phyloP scores from a whole-genome alignment of 2,329 filamentous ascomycete species.

The Dactylellina cionopaga region DNA sequence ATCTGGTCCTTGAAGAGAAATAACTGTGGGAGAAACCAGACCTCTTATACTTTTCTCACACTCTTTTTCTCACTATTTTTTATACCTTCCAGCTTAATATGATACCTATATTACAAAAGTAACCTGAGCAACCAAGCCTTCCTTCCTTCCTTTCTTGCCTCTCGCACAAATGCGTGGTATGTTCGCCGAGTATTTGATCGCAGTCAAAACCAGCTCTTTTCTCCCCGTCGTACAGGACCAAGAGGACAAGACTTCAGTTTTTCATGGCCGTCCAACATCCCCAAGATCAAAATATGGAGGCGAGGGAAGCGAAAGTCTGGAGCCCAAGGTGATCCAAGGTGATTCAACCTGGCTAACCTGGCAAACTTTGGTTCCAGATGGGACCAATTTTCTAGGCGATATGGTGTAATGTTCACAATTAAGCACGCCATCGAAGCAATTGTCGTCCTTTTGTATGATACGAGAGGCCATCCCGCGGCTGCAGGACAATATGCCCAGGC shows the following conservation, averaged over 20 bases:
- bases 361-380: constrained; percentile 19
- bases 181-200: constrained; percentile 24
- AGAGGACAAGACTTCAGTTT: constrained; percentile 35
- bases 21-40: constrained; percentile 26
- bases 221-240: constrained; percentile 24
- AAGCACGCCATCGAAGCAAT: constrained; percentile 36
- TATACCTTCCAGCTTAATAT: too few relatives aligned
- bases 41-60: constrained; percentile 33
- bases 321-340: too few relatives aligned
- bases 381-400: constrained; percentile 27
- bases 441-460: constrained; percentile 18
- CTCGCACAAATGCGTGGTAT: background rate
- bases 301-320: background rate
- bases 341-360: too few relatives aligned
- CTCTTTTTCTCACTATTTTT: too few relatives aligned
- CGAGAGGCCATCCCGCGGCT: constrained; percentile 7
- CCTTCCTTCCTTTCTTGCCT: background rate
- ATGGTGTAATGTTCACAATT: constrained; percentile 30
- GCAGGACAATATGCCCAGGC: constrained; percentile 21
- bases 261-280: background rate
- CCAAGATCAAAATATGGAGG: constrained; percentile 12
- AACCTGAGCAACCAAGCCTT: too few relatives aligned
- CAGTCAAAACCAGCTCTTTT: background rate
- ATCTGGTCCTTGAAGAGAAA: constrained; percentile 14
- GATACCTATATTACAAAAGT: too few relatives aligned